A percentile compares a stretch with the other conserved stretches of the same genome.
phyloP scores from a whole-genome alignment of 108 stramenopile genomes.

The Nitzschia sp. region DNA sequence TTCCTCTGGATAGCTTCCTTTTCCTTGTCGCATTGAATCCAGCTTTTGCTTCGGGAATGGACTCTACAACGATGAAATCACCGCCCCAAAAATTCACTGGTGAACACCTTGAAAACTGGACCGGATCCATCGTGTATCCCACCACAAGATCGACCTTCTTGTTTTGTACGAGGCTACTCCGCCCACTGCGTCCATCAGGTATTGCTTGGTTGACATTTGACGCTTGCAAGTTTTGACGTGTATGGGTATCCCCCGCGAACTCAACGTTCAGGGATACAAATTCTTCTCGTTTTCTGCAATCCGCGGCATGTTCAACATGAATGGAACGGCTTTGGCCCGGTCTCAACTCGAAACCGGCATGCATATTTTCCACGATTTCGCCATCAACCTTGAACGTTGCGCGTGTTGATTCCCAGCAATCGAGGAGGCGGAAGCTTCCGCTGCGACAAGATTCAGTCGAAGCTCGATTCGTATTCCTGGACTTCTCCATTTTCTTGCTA shows the following conservation, averaged over 20 bases:
- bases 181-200: conserved; percentile 10
- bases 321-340: conserved; percentile 67
- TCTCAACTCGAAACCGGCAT: conserved; percentile 46
- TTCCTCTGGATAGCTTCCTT: neutral
- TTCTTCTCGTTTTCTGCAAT: conserved; percentile 55
- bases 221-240: neutral
- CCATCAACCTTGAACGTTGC: conserved; percentile 7
- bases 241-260: neutral
- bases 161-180: conserved; percentile 17
- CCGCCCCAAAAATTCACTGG: conserved; percentile 1
- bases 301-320: conserved; percentile 63
- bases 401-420: conserved; percentile 42
- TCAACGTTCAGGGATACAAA: conserved; percentile 58
- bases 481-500: conserved; percentile 29
- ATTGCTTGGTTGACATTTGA: neutral
- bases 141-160: conserved; percentile 44
- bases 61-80: neutral
- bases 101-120: neutral
- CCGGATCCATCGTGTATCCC: conserved; percentile 47
- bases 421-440: conserved; percentile 43
- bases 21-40: neutral
- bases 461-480: conserved; percentile 18
- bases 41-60: neutral
- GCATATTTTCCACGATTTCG: conserved; percentile 22
- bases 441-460: conserved; percentile 30